Evolutionary conservation across 768 basidiomycete genomes (phyloP), one percentile per base, ranked within the genome.

Genomic region (Pleurotus sapidus): DNA sequence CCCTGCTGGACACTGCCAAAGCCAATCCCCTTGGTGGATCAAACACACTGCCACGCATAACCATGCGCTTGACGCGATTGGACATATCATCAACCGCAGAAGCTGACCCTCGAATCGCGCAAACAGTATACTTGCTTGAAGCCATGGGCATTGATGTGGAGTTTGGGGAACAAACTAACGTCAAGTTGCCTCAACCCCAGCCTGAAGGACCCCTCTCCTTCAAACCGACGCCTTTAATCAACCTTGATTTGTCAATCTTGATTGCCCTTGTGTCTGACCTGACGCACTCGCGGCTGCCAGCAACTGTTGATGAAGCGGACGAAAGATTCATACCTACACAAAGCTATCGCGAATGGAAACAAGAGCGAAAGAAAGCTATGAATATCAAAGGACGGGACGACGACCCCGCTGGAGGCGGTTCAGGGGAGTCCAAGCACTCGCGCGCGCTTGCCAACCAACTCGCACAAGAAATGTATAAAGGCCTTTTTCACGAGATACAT

Each of bases 221-320:
- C 38, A 56, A 67, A 8, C 89, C 88, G 1, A 89, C 88, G 0
- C 63, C 63, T 5, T 72, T 78, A 48, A 77, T 96, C 69, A 91
- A 93, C 61, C 79, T 95, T 34, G 94, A 96, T 65, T 77, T 96
- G 9, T 94, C 91, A 0, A 79, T 89, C 1, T 80, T 96, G 46
- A 88, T 96, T 55, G 93, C 94, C 0, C 78, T 95, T 25, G 80
- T 91, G 43, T 92, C 90, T 9, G 91, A 93, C 60, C 83, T 92
- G 51, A 88, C 89, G 0, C 93, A 95, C 68, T 76, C 86, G 0
- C 75, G 79, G 1, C 74, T 93, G 0, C 93, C 93, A 0, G 42
- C 58, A 0, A 75, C 78, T 0, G 61, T 78, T 0, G 79, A 81
- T 12, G 87, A 86, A 34, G 85, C 91, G 0, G 76, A 84, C 17